Conservation (phyloP, 225 moss, liverwort and hornwort genomes). For the Rhytidiadelphus loreus region DNA sequence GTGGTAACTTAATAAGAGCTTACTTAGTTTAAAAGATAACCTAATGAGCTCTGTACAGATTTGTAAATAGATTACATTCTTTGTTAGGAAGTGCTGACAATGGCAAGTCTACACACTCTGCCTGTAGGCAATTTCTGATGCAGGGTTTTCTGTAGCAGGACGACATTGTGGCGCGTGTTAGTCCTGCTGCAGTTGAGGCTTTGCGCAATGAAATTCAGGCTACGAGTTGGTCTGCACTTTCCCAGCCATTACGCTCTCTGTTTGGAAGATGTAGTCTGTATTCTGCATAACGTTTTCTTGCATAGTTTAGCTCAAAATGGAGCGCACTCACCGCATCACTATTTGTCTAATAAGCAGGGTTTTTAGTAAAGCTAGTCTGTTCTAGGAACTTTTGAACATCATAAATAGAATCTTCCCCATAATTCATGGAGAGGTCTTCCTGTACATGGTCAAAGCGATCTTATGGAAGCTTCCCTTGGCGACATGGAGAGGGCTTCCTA, state of each 20-base stretch:
- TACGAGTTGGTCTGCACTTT: slow-evolving; percentile 42
- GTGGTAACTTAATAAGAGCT: not conserved
- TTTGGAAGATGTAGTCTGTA: not conserved
- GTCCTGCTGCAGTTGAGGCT: slow-evolving; percentile 61
- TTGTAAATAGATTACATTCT: not conserved
- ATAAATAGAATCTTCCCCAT: not conserved
- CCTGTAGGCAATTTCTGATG: not conserved
- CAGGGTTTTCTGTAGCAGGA: slow-evolving; percentile 31
- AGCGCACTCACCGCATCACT: not conserved
- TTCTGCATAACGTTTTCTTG: not conserved
- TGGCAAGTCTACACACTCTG: not conserved
- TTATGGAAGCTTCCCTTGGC: not conserved
- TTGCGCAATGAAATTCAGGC: slow-evolving; percentile 52
- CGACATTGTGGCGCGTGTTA: slow-evolving; percentile 54
- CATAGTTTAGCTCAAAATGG: not conserved
- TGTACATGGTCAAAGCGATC: not conserved
- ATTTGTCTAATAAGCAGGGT: not conserved
- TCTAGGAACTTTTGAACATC: not conserved
- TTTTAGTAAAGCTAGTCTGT: not conserved
- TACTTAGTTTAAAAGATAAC: not conserved
- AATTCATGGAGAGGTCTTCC: not conserved
- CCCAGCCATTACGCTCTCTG: not conserved
- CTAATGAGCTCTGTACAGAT: not conserved
- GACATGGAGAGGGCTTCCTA: not conserved
- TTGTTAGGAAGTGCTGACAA: not conserved